Base-by-base conservation (phyloP, 352 stramenopile species). In the Globisporangium canariense region DNA sequence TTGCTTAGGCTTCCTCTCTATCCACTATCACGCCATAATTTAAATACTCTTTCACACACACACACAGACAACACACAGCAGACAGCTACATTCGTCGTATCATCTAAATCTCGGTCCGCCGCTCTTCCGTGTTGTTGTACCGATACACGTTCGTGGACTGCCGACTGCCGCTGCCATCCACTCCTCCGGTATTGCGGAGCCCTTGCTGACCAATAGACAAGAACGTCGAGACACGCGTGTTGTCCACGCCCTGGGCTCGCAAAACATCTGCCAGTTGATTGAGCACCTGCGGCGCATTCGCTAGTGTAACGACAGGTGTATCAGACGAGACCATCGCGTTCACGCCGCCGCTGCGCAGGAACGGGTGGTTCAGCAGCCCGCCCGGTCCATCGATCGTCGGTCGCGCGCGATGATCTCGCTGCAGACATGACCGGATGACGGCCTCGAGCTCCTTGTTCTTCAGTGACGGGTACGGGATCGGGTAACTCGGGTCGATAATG, bases 401-500 rank as follows among this genome's bases (percentile, higher is more conserved):
- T 30, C 93, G 78, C 22, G 65, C 65, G 6, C 80, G 77, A 43
- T 96, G 90, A 47, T 98, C 84, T 32, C 89, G 74, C 55, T 94
- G 83, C 60, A 98, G 66, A 62, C 91, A 98, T 46, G 76, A 79
- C 13, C 86, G 75, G 43, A 98, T 90, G n/a, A 94, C 90, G 55
- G 94, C 75, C 69, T 94, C 78, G 18, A 98, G 63, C 20, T 88
- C 78, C 49, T 88, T 84, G 62, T 97, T 93, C 49, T 79, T 76
- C 25, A 96, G 61, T 10, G 77, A 64, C 13, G 93, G 91, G 68
- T 96, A 98, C 22, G 78, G 67, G 60, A 99, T 98, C 60, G 85
- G 69, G 59, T 98, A 86, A 40, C 85, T 90, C 14, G 86, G 82
- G 73, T 99, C 96, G 28, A 96, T 94, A 55, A 99, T 99, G 20